Conservation (phyloP, 345 rosid species). For the Carallia pectinifolia region DNA sequence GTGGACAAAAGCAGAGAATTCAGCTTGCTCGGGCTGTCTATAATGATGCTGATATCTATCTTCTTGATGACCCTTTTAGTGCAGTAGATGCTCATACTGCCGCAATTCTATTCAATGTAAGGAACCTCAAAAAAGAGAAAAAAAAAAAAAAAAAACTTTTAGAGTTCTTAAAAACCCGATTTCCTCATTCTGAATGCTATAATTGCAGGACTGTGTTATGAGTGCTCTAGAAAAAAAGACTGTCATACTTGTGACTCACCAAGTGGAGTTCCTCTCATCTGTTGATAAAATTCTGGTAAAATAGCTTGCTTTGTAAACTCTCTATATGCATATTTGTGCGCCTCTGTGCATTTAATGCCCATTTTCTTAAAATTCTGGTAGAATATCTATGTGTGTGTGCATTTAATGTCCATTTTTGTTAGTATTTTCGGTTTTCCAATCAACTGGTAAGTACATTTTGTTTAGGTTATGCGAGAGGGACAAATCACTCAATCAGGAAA, state of each 20-base stretch:
- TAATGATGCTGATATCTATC: conserved; percentile 59
- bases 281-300: conserved; percentile 41
- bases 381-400: no score
- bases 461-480: conserved; percentile 42
- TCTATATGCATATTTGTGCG: not conserved
- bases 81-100: conserved; percentile 84
- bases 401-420: not conserved
- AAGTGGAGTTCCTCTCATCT: conserved; percentile 40
- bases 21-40: conserved; percentile 78
- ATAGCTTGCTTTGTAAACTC: not conserved
- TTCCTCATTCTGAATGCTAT: not conserved
- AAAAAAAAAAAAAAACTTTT: not conserved
- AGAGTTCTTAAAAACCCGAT: not conserved
- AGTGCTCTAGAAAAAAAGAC: conserved; percentile 28
- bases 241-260: conserved; percentile 46
- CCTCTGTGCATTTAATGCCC: not conserved
- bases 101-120: conserved; percentile 55
- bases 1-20: conserved; percentile 83
- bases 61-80: conserved; percentile 85
- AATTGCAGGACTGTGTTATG: conserved; percentile 39
- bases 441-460: not conserved
- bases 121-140: not conserved
- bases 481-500: conserved; percentile 32
- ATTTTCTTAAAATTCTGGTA: no score
- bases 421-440: not conserved